Base-by-base conservation (phyloP, 2,329 filamentous ascomycete species). In the Botryosphaeria dothidea region DNA sequence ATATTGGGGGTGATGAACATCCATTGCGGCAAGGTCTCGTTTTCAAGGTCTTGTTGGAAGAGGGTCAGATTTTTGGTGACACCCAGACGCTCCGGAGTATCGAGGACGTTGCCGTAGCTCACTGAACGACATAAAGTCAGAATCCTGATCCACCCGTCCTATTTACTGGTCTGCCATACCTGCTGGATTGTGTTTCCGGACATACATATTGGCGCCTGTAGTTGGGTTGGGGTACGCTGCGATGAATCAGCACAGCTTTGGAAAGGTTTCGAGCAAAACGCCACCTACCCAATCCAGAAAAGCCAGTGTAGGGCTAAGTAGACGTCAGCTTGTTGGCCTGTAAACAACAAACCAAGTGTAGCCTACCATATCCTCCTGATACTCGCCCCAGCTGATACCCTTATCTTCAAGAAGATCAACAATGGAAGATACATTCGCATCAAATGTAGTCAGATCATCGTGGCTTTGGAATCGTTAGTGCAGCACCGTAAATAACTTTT, bases 181-280 rank as follows among this genome's bases (percentile, higher is more conserved):
- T 29, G 63, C 79, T 49, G 80, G 83, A 73, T 93, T 92, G 80
- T 95, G 92, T 80, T 95, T 94, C 73, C 92, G 88, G 7, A 94
- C 91, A 74, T 95, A 95, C 79, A 90, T 87, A 71, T 93, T 91
- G 56, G 84, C 83, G 31, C 85, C 84, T 2, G 84, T 91, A 69
- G 86, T 67, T 68, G 87, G 86, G 77, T 92, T 92, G 64, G 86
- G 82, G 74, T 81, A 92, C 0, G 78, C 80, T 23, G 67, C 68
- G 3, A 90, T 91, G 8, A 38, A 17, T 51, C 31, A 41, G 58
- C 21, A 49, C 15, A 21, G 3, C 6, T 19, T 2, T 11, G 36
- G 7, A 1, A 7, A 7, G 5, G 6, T 2, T 8, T n/a, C 4
- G 11, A 51, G 21, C 21, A 9, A 19, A 6, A 13, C 27, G 11